A percentile compares a stretch with the other conserved stretches of the same genome.
phyloP scores from a whole-genome alignment of 2,329 filamentous ascomycete genomes.

The Fusarium lyarnte region DNA sequence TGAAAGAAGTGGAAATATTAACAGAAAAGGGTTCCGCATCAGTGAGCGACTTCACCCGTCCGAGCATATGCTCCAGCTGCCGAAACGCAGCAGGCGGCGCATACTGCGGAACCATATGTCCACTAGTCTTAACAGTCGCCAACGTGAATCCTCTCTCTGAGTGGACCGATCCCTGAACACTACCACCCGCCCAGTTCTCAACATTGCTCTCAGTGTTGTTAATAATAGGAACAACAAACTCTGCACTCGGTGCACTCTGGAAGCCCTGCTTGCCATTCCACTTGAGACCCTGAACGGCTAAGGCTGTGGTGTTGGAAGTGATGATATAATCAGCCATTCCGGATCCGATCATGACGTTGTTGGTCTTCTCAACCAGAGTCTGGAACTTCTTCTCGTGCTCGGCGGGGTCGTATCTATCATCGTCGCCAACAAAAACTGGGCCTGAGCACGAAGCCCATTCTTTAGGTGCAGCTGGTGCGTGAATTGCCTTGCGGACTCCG shows the following conservation, averaged over 20 bases:
- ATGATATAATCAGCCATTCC: constrained; percentile 19
- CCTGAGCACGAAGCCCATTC: constrained; percentile 8
- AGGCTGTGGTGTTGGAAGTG: constrained; percentile 7
- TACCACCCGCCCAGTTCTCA: constrained; percentile 17
- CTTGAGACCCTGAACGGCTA: not conserved
- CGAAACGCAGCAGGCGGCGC: constrained; percentile 13
- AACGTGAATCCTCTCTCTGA: constrained; percentile 6
- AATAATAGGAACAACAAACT: constrained; percentile 8
- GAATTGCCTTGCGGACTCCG: constrained; percentile 6
- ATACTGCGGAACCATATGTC: constrained; percentile 22
- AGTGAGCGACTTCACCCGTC: constrained; percentile 5
- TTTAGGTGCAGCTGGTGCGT: not conserved
- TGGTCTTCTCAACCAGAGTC: constrained; percentile 7
- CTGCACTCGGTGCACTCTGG: not conserved
- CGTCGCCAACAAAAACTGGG: not conserved
- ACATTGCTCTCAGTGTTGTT: constrained; percentile 10
- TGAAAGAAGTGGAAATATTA: constrained; percentile 17
- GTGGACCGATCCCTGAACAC: constrained; percentile 6
- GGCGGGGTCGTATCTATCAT: not conserved
- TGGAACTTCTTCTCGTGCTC: constrained; percentile 19
- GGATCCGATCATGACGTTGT: constrained; percentile 16
- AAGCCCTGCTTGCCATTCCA: constrained; percentile 21
- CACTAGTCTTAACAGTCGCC: constrained; percentile 15
- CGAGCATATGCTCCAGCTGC: constrained; percentile 15
- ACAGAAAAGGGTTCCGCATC: constrained; percentile 5